Conservation (phyloP, 192 early-diverging fungal genomes). For the Allomyces javanicus region DNA sequence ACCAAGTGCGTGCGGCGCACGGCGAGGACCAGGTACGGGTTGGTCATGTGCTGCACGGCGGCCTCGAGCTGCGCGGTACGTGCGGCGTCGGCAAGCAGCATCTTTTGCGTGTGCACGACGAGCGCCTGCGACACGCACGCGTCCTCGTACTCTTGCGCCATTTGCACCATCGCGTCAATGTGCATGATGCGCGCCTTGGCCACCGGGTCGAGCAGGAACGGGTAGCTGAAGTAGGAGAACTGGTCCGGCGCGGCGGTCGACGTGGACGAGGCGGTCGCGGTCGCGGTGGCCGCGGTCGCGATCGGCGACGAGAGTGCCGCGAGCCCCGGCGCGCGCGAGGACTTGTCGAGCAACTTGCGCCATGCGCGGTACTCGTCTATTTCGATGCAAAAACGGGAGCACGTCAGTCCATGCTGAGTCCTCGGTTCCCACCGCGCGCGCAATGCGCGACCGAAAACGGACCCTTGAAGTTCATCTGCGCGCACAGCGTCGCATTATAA, state of each 20-base stretch:
- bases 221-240: constrained; percentile 51
- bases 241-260: constrained; percentile 12
- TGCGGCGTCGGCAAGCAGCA: constrained; percentile 31
- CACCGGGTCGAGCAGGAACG: constrained; percentile 45
- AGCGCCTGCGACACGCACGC: constrained; percentile 64
- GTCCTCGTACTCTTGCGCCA: constrained; percentile 59
- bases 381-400: too few relatives aligned
- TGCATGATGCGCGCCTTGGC: constrained; percentile 49
- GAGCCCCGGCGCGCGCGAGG: constrained; percentile 4
- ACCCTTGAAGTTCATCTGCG: constrained; percentile 41
- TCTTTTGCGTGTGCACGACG: constrained; percentile 48
- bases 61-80: not conserved
- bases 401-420: too few relatives aligned
- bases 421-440: too few relatives aligned
- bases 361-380: constrained; percentile 49
- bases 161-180: constrained; percentile 55
- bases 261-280: constrained; percentile 5
- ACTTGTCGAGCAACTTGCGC: constrained; percentile 29
- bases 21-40: constrained; percentile 64
- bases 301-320: constrained; percentile 5
- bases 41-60: constrained; percentile 16
- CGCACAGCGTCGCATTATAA: constrained; percentile 18
- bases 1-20: constrained; percentile 48
- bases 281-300: constrained; percentile 3
- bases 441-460: too few relatives aligned